Evolutionary conservation across 176 grass and related monocot species (phyloP).

Genomic region (Cocos nucifera): DNA sequence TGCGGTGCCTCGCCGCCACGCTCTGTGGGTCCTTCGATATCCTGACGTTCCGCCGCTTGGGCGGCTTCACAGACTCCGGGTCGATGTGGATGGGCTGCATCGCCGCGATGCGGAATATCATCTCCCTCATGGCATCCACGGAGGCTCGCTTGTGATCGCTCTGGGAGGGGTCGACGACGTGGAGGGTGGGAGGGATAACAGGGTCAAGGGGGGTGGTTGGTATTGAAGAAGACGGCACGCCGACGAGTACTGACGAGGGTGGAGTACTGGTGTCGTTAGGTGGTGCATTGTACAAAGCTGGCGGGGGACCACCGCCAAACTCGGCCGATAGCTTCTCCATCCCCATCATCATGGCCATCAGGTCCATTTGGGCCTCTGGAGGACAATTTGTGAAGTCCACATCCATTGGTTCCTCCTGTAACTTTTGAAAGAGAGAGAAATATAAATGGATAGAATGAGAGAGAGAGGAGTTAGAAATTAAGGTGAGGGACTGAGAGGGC

Average conservation of each 20-base stretch:
- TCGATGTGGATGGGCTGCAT: constrained; percentile 13
- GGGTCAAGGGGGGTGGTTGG: too few species aligned
- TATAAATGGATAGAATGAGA: too few species aligned
- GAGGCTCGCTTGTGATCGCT: too few species aligned
- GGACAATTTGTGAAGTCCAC: not conserved
- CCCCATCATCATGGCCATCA: constrained; percentile 2
- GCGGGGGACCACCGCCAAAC: not conserved
- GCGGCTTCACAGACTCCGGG: constrained; percentile 7
- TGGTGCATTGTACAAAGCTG: too few species aligned
- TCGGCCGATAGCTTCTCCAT: constrained; percentile 6
- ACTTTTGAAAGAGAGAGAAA: not conserved
- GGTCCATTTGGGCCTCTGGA: not conserved
- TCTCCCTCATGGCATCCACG: too few species aligned
- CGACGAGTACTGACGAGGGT: not conserved
- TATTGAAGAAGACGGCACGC: too few species aligned
- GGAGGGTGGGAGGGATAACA: too few species aligned
- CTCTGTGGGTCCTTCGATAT: constrained; percentile 68
- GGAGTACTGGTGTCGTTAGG: too few species aligned
- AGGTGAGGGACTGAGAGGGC: too few species aligned
- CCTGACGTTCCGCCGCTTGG: constrained; percentile 18
- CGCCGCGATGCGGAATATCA: too few species aligned
- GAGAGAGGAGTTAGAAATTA: too few species aligned
- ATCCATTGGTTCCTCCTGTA: constrained; percentile 1
- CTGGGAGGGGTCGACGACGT: too few species aligned
- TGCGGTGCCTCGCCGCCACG: constrained; percentile 48